Base-by-base conservation (phyloP, 108 stramenopile species). In the Conticribra guillardii region DNA sequence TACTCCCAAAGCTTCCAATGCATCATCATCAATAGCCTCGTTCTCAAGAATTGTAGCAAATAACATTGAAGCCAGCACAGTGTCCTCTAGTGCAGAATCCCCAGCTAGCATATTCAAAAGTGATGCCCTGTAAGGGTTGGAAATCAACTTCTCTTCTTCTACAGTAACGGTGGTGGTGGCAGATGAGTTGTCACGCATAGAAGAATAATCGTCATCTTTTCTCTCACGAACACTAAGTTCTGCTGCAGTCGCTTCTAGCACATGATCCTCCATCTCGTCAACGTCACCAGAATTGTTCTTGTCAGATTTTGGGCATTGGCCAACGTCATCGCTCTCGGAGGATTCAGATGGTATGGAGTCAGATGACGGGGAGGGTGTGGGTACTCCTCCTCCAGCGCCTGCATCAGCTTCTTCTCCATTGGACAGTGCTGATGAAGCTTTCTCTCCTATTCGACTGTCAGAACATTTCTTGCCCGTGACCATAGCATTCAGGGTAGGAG, bases 21-120 rank as follows among this genome's bases (percentile, higher is more conserved):
- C 71, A 14, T 80, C 49, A 30, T 67, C 68, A 66, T 89, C 93
- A 22, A 89, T 74, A 15, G 84, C 84, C 11, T 84, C 86, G 26
- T 85, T 83, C 22, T 84, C 66, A 9, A 94, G 58, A 5, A 85
- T 57, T 21, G 79, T 76, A 54, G 87, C 88, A 48, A 94, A 22
- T 24, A 94, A 56, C 66, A 89, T 85, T 16, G 85, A 81, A 9
- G 80, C 76, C 19, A 87, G 67, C 21, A 79, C 63, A 41, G 82
- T 51, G 15, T 71, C 78, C 16, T 79, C 78, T 1, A 45, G 24
- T 54, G 62, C 49, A 30, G 73, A 27, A 27, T 67, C 31, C 0
- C 78, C 78, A 15, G 64, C 64, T 17, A 79, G 29, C 78, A 79
- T 79, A 22, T 71, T 41, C 58, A 79, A 60, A 4, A 79, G 51